Conservation (phyloP, 352 stramenopile genomes). For the Phytophthora sojae region DNA sequence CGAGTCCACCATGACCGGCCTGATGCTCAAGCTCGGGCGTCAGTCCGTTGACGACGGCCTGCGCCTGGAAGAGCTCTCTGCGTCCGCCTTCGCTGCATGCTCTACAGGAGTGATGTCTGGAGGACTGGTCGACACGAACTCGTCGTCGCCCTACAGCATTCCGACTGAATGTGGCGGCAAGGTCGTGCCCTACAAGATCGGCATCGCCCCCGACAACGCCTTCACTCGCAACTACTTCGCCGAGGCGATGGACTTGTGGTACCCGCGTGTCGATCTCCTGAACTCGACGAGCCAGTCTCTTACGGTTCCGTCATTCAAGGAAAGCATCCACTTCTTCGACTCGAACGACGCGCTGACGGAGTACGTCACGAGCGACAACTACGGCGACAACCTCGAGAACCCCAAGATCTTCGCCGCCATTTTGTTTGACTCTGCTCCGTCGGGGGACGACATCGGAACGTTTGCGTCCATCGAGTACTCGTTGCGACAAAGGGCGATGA, state of each 20-base stretch:
- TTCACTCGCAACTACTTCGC: conserved; percentile 71
- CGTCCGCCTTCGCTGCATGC: conserved; percentile 32
- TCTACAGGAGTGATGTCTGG: conserved; percentile 33
- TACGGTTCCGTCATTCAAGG: conserved; percentile 50
- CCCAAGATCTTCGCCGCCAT: conserved; percentile 63
- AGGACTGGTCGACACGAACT: conserved; percentile 46
- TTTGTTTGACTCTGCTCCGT: conserved; percentile 55
- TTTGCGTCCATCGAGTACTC: conserved; percentile 65
- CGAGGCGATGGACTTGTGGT: conserved; percentile 56
- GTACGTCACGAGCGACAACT: conserved; percentile 54
- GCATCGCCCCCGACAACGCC: conserved; percentile 49
- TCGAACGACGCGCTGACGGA: conserved; percentile 45
- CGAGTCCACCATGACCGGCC: conserved; percentile 63
- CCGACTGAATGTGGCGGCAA: conserved; percentile 42
- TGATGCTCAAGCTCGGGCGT: conserved; percentile 55
- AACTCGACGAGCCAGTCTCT: conserved; percentile 29
- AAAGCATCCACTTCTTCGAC: conserved; percentile 62
- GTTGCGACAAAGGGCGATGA: conserved; percentile 38
- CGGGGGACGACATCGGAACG: conserved; percentile 41
- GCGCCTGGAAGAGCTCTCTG: conserved; percentile 48
- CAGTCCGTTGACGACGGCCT: conserved; percentile 49
- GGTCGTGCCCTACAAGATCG: conserved; percentile 66
- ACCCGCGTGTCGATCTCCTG: conserved; percentile 54
- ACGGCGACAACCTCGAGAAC: conserved; percentile 48
- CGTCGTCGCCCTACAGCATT: conserved; percentile 39